phyloP scores from a whole-genome alignment of 1,284 basidiomycete species.

The Ceratobasidium sp. region DNA sequence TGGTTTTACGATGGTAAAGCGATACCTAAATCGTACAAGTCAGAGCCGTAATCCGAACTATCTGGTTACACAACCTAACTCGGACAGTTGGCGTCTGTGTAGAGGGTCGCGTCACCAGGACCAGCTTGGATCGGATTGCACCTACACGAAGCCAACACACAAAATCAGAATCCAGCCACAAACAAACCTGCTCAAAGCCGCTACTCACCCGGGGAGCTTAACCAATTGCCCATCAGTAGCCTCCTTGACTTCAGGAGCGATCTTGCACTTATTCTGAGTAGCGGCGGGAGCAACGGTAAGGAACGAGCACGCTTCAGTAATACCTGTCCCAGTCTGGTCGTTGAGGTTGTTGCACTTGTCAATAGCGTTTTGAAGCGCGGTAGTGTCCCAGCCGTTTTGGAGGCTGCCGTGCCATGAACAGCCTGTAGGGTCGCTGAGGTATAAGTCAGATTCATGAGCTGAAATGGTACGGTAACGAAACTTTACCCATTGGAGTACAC shows the following conservation, averaged over 20 bases:
- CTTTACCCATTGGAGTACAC: slow-evolving; percentile 62
- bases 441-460: neutral
- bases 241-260: slow-evolving; percentile 59
- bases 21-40: neutral
- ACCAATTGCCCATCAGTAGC: slow-evolving; percentile 48
- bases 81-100: slow-evolving; percentile 39
- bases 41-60: too few relatives aligned
- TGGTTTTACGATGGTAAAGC: too few relatives aligned
- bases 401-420: slow-evolving; percentile 68
- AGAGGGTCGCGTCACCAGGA: slow-evolving; percentile 49
- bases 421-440: slow-evolving; percentile 62
- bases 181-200: neutral
- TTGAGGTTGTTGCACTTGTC: slow-evolving; percentile 64
- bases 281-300: slow-evolving; percentile 46
- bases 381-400: slow-evolving; percentile 61
- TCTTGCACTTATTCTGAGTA: slow-evolving; percentile 58
- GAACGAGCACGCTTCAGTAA: slow-evolving; percentile 63
- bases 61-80: neutral
- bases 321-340: slow-evolving; percentile 58
- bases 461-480: neutral
- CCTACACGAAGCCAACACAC: neutral
- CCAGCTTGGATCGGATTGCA: slow-evolving; percentile 53
- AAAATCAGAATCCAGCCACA: neutral
- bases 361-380: slow-evolving; percentile 62
- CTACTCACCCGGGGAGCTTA: slow-evolving; percentile 52